Evolutionary conservation across 306 rosid genomes (phyloP).

Genomic region (Quercus wislizeni): DNA sequence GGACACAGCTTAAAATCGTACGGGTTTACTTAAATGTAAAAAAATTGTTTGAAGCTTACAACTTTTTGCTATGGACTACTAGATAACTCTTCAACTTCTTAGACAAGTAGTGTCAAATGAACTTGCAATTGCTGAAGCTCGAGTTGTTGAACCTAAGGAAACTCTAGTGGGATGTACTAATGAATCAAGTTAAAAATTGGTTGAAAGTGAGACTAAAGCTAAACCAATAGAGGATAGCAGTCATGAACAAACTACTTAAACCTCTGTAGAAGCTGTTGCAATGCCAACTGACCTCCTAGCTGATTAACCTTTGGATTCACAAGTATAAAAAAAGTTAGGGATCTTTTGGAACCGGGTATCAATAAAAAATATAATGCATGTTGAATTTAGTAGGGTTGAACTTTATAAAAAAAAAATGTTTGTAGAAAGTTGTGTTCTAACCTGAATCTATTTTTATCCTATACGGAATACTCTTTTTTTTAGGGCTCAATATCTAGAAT

Average conservation of each 20-base stretch:
- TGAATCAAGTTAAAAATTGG: conserved; percentile 21
- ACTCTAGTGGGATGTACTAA: conserved; percentile 27
- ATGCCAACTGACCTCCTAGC: conserved; percentile 31
- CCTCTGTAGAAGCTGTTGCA: conserved; percentile 25
- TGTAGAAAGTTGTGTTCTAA: background rate
- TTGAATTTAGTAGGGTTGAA: background rate
- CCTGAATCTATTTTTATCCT: background rate
- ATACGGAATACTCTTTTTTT: too few species aligned
- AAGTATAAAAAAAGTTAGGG: conserved; percentile 39
- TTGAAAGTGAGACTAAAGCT: conserved; percentile 20
- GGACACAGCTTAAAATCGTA: background rate
- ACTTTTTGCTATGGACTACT: conserved; percentile 37
- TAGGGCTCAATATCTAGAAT: too few species aligned
- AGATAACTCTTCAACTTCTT: conserved; percentile 92
- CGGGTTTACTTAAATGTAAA: background rate
- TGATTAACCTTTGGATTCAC: conserved; percentile 34
- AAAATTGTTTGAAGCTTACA: background rate
- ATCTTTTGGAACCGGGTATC: background rate
- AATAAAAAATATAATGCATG: background rate
- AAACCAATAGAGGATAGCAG: conserved; percentile 28
- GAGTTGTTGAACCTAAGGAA: conserved; percentile 33
- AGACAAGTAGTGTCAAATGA: conserved; percentile 55
- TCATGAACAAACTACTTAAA: conserved; percentile 35
- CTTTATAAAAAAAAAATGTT: background rate
- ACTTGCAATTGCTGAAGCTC: conserved; percentile 26